Percentiles rank a stretch among this genome's conserved stretches.
These are phyloP conservation scores for Neopestalotiopsis sp. DNA, from an alignment of 2,329 filamentous ascomycete species.

Conservation along the genomic window DNA sequence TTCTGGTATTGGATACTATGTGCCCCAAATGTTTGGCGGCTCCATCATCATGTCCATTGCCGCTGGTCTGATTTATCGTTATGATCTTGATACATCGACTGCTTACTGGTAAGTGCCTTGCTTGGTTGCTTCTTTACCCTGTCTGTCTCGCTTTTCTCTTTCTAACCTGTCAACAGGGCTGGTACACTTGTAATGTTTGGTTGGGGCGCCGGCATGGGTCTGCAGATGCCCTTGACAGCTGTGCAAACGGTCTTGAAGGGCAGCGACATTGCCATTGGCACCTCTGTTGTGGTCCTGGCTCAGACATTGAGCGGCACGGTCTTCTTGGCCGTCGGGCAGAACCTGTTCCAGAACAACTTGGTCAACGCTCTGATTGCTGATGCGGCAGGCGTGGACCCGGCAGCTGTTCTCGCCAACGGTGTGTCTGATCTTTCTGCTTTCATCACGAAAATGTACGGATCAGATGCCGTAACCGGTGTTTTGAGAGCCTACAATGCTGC, in stretches of 20 bases:
- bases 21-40: conserved; percentile 30
- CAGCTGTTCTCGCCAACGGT: background rate
- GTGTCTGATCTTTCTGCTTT: background rate
- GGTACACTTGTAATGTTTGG: conserved; percentile 34
- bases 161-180: conserved; percentile 23
- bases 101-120: conserved; percentile 23
- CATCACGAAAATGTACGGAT: background rate
- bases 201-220: conserved; percentile 33
- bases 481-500: conserved; percentile 16
- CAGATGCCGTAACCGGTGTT: background rate
- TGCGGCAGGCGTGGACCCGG: conserved; percentile 6
- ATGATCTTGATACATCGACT: conserved; percentile 28
- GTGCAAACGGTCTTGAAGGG: conserved; percentile 33
- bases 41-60: conserved; percentile 29
- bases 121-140: too few species aligned
- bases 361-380: conserved; percentile 21
- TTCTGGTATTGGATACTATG: conserved; percentile 35
- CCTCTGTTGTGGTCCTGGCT: conserved; percentile 32
- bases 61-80: conserved; percentile 28
- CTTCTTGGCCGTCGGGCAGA: conserved; percentile 32
- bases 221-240: conserved; percentile 34
- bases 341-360: conserved; percentile 30
- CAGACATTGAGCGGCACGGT: conserved; percentile 33
- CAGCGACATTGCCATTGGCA: conserved; percentile 34
- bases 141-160: too few species aligned